phyloP scores from a whole-genome alignment of 495 filamentous ascomycete genomes.

The Tuber umbilicatum region DNA sequence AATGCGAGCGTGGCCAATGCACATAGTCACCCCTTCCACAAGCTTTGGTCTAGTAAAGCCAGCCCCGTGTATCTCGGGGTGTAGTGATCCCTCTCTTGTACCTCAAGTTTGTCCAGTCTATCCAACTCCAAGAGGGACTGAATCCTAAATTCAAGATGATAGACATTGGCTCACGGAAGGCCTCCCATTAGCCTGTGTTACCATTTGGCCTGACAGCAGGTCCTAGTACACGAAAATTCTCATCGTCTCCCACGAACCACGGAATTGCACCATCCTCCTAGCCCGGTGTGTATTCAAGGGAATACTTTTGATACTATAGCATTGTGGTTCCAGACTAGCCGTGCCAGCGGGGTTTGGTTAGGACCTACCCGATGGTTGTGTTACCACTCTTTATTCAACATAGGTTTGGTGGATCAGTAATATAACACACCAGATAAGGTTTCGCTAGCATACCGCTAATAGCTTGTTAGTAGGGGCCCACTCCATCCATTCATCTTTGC shows the following conservation, averaged over 20 bases:
- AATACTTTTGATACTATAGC: slow-evolving; percentile 58
- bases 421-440: neutral
- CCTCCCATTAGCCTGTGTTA: slow-evolving; percentile 31
- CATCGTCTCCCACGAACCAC: slow-evolving; percentile 63
- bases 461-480: slow-evolving; percentile 69
- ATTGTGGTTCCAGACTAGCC: neutral
- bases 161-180: slow-evolving; percentile 42
- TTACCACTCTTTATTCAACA: slow-evolving; percentile 72
- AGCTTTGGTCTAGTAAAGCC: slow-evolving; percentile 21
- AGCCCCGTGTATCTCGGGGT: slow-evolving; percentile 43
- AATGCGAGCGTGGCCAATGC: slow-evolving; percentile 68
- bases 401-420: slow-evolving; percentile 2
- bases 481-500: slow-evolving; percentile 60
- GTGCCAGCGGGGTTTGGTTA: neutral
- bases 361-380: slow-evolving; percentile 51
- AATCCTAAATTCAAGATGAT: slow-evolving; percentile 70
- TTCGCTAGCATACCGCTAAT: slow-evolving; percentile 52
- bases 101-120: slow-evolving; percentile 53
- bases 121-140: slow-evolving; percentile 58
- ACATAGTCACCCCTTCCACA: slow-evolving; percentile 54
- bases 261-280: slow-evolving; percentile 52
- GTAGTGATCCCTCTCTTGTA: neutral
- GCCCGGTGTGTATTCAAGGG: slow-evolving; percentile 67
- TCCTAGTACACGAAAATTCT: slow-evolving; percentile 56
- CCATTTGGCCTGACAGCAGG: slow-evolving; percentile 46